Evolutionary conservation across 2,329 filamentous ascomycete genomes (phyloP).

Genomic region (Ceratocystis cubensis): DNA sequence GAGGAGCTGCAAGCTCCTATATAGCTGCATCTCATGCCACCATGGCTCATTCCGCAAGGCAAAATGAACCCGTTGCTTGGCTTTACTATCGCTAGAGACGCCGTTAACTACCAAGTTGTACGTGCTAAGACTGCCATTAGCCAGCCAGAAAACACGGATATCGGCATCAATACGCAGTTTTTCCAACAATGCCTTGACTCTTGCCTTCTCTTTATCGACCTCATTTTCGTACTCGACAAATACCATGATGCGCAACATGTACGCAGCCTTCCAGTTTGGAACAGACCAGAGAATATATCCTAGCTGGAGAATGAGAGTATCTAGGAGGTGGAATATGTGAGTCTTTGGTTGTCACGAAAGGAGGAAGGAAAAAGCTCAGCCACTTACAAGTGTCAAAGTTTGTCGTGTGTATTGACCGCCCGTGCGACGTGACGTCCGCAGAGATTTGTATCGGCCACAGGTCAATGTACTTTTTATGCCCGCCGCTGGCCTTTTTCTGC

Average conservation of each 20-base stretch:
- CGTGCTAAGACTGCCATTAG: slow-evolving; percentile 55
- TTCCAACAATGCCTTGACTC: slow-evolving; percentile 61
- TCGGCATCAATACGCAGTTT: slow-evolving; percentile 73
- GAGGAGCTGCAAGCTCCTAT: slow-evolving; percentile 33
- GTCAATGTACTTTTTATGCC: slow-evolving; percentile 65
- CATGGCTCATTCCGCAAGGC: slow-evolving; percentile 61
- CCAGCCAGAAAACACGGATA: slow-evolving; percentile 69
- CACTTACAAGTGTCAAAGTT: slow-evolving; percentile 78
- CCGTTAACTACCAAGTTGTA: slow-evolving; percentile 75
- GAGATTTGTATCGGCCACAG: slow-evolving; percentile 93
- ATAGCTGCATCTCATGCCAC: slow-evolving; percentile 63
- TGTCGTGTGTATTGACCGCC: slow-evolving; percentile 59
- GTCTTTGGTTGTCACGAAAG: neutral
- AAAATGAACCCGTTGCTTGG: slow-evolving; percentile 49
- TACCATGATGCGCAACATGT: slow-evolving; percentile 62
- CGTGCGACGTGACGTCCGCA: slow-evolving; percentile 59
- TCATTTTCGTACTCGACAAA: slow-evolving; percentile 85
- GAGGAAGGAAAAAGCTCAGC: neutral
- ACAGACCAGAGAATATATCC: slow-evolving; percentile 77
- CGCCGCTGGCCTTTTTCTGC: slow-evolving; percentile 36
- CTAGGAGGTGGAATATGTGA: slow-evolving; percentile 28
- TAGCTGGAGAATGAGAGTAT: slow-evolving; percentile 70
- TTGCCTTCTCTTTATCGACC: slow-evolving; percentile 61
- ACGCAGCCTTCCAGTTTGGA: slow-evolving; percentile 63
- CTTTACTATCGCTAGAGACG: slow-evolving; percentile 36